Conservation (phyloP, 2,329 filamentous ascomycete genomes). For the Fusarium drepaniforme region DNA sequence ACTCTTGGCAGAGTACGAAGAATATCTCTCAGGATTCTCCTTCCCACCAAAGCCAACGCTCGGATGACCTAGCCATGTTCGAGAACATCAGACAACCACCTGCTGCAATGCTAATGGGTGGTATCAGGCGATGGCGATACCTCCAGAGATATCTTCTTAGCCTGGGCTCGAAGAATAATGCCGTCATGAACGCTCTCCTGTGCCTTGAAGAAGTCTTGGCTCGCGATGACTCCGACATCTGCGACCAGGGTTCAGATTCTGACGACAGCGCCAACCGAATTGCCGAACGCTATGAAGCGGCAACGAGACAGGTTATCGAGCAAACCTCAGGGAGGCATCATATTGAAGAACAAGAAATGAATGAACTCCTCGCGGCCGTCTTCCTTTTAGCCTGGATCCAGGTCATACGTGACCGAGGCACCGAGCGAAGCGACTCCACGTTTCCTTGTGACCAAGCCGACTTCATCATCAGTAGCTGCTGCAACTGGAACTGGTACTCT, state of each 20-base stretch:
- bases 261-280: constrained; percentile 6
- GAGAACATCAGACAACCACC: constrained; percentile 15
- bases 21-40: neutral
- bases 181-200: constrained; percentile 8
- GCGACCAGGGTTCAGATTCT: neutral
- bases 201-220: constrained; percentile 13
- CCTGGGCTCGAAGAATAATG: constrained; percentile 4
- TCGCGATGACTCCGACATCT: neutral
- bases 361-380: constrained; percentile 13
- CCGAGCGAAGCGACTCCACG: neutral
- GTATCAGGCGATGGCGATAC: constrained; percentile 9
- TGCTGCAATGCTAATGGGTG: constrained; percentile 20
- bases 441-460: constrained; percentile 10
- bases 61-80: neutral
- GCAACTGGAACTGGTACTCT: constrained; percentile 20
- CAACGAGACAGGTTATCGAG: neutral
- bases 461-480: constrained; percentile 7
- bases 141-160: constrained; percentile 11
- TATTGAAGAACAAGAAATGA: neutral
- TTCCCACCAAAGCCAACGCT: neutral
- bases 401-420: constrained; percentile 9
- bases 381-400: constrained; percentile 17
- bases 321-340: neutral
- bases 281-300: constrained; percentile 2
- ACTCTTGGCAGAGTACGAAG: neutral